Evolutionary conservation across 2,329 filamentous ascomycete genomes (phyloP).

Genomic region (Fusarium nurragi): DNA sequence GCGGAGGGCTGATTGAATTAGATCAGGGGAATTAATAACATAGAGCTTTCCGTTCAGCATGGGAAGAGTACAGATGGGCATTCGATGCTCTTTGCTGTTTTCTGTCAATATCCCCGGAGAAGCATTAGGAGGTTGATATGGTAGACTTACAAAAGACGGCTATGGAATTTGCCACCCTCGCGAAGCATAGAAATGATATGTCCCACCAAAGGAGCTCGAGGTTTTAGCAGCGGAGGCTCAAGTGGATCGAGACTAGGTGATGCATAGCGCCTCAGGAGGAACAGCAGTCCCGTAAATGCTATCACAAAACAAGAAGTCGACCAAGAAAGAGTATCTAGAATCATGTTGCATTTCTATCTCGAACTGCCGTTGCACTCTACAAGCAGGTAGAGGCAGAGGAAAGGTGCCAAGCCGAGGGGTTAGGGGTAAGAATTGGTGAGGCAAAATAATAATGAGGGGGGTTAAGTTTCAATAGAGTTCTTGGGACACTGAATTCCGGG

Average conservation of each 20-base stretch:
- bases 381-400: neutral
- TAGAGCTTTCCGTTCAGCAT: slow-evolving; percentile 57
- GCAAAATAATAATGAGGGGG: too few relatives aligned
- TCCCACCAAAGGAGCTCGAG: slow-evolving; percentile 24
- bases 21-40: slow-evolving; percentile 51
- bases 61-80: slow-evolving; percentile 55
- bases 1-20: slow-evolving; percentile 53
- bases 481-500: too few relatives aligned
- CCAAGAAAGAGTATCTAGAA: neutral
- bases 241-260: slow-evolving; percentile 8
- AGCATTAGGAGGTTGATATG: accelerated
- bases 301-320: neutral
- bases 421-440: neutral
- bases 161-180: slow-evolving; percentile 26
- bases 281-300: neutral
- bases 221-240: slow-evolving; percentile 27
- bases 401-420: neutral
- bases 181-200: slow-evolving; percentile 28
- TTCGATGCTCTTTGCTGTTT: slow-evolving; percentile 28
- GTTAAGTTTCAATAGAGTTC: too few relatives aligned
- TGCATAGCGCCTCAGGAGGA: neutral
- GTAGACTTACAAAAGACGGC: slow-evolving; percentile 11
- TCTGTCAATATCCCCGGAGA: neutral
- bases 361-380: neutral
- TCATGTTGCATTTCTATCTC: neutral